Conservation (phyloP, 371 early-diverging fungal genomes). For the Mortierella sp. region DNA sequence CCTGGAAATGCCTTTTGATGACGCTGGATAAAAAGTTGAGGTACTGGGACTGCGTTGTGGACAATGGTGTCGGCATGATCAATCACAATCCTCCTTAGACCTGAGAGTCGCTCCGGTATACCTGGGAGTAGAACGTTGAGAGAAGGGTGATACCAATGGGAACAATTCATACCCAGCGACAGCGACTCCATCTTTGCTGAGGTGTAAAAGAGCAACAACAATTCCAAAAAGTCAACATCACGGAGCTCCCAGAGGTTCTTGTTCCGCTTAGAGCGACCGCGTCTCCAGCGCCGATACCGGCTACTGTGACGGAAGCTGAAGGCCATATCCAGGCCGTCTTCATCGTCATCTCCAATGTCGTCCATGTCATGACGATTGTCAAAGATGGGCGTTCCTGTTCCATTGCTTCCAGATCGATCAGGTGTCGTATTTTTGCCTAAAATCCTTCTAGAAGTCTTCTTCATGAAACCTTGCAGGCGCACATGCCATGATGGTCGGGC, state of each 20-base stretch:
- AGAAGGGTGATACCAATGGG: constrained; percentile 43
- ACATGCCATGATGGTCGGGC: constrained; percentile 29
- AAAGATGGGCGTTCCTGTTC: constrained; percentile 3
- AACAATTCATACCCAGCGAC: constrained; percentile 36
- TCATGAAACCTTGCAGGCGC: constrained; percentile 21
- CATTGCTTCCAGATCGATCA: neutral
- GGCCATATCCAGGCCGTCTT: neutral
- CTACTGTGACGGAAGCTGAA: constrained; percentile 12
- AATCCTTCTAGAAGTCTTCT: constrained; percentile 20
- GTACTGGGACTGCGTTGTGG: constrained; percentile 23
- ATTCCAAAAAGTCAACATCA: constrained; percentile 38
- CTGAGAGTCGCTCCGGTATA: constrained; percentile 35
- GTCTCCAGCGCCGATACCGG: constrained; percentile 26
- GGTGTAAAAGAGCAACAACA: constrained; percentile 37
- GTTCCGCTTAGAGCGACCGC: constrained; percentile 20
- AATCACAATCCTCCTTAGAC: constrained; percentile 38
- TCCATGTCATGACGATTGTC: constrained; percentile 18
- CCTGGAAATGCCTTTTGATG: constrained; percentile 45
- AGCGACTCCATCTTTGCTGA: constrained; percentile 31
- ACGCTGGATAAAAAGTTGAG: constrained; percentile 34
- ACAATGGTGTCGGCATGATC: constrained; percentile 31
- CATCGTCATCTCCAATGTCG: constrained; percentile 25
- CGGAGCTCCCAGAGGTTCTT: constrained; percentile 30
- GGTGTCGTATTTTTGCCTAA: constrained; percentile 13
- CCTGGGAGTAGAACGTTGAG: constrained; percentile 34